Evolutionary conservation across 192 early-diverging fungal genomes (phyloP).

Genomic region (Helicostylum pulchrum): DNA sequence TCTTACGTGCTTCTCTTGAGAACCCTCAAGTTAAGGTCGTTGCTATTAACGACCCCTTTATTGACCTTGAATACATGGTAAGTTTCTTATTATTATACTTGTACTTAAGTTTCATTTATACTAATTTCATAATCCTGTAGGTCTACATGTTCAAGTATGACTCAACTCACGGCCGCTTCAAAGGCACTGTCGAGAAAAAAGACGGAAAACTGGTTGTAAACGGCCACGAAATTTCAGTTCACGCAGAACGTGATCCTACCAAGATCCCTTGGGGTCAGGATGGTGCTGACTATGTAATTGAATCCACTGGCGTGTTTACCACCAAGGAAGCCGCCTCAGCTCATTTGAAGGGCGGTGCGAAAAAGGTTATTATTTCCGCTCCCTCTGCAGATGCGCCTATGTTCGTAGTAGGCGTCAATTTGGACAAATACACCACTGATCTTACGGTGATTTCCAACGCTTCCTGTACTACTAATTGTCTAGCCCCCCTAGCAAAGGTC

Average conservation of each 20-base stretch:
- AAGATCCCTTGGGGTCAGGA: constrained; percentile 81
- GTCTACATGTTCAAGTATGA: constrained; percentile 95
- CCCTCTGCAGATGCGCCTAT: constrained; percentile 94
- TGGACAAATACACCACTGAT: constrained; percentile 78
- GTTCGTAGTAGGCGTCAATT: constrained; percentile 96
- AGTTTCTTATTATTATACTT: neutral
- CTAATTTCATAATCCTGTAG: neutral
- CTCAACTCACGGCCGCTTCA: constrained; percentile 94
- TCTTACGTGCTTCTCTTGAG: constrained; percentile 83
- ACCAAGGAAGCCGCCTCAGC: constrained; percentile 75
- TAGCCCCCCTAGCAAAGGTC: constrained; percentile 95
- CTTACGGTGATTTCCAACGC: constrained; percentile 93
- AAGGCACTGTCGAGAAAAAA: constrained; percentile 71
- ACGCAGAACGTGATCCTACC: constrained; percentile 69
- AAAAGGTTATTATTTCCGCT: constrained; percentile 97
- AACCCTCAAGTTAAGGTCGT: constrained; percentile 77
- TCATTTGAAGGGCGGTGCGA: constrained; percentile 89
- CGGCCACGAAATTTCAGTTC: constrained; percentile 72
- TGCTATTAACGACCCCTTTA: constrained; percentile 96
- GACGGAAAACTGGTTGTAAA: constrained; percentile 86
- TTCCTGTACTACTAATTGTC: constrained; percentile 99
- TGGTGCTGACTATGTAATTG: constrained; percentile 90
- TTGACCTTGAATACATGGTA: constrained; percentile 92
- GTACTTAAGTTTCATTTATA: neutral
- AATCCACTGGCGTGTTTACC: constrained; percentile 98